Conservation (phyloP, 2,329 filamentous ascomycete species). For the Xylariomycetidae sp. region DNA sequence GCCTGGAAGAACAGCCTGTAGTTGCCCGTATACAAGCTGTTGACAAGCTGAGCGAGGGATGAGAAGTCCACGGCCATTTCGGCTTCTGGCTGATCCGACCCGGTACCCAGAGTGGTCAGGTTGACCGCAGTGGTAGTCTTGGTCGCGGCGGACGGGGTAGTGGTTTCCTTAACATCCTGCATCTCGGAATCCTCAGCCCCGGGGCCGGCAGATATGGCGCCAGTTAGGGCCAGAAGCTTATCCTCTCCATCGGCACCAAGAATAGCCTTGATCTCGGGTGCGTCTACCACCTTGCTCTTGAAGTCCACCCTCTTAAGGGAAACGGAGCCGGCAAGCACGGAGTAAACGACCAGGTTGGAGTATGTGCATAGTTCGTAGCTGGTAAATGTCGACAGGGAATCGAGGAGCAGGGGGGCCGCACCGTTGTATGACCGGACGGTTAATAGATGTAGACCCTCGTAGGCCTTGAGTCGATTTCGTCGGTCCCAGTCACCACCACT, state of each 20-base stretch:
- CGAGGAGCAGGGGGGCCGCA: slow-evolving; percentile 87
- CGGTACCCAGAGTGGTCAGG: slow-evolving; percentile 74
- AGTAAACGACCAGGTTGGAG: slow-evolving; percentile 90
- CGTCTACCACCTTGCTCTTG: slow-evolving; percentile 98
- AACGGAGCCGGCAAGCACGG: slow-evolving; percentile 88
- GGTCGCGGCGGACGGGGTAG: slow-evolving; percentile 46
- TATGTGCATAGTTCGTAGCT: slow-evolving; percentile 98
- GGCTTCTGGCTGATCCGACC: slow-evolving; percentile 66
- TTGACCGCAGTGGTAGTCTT: slow-evolving; percentile 69
- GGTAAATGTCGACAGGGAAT: slow-evolving; percentile 96
- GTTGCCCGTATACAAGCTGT: slow-evolving; percentile 87
- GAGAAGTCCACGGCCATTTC: slow-evolving; percentile 86
- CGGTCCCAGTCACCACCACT: slow-evolving; percentile 97
- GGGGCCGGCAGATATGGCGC: slow-evolving; percentile 75
- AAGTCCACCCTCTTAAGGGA: slow-evolving; percentile 96
- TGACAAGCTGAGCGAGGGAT: slow-evolving; percentile 80
- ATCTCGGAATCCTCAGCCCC: slow-evolving; percentile 71
- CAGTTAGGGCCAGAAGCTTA: slow-evolving; percentile 76
- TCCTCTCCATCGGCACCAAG: slow-evolving; percentile 79
- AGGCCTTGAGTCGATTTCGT: slow-evolving; percentile 96
- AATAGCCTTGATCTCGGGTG: slow-evolving; percentile 96
- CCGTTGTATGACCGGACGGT: slow-evolving; percentile 87
- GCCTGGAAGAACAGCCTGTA: slow-evolving; percentile 93
- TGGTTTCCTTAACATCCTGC: slow-evolving; percentile 54
- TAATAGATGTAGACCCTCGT: slow-evolving; percentile 89